Base-by-base conservation (phyloP, 805 yeast species). In the Limtongozyma cylindracea region DNA sequence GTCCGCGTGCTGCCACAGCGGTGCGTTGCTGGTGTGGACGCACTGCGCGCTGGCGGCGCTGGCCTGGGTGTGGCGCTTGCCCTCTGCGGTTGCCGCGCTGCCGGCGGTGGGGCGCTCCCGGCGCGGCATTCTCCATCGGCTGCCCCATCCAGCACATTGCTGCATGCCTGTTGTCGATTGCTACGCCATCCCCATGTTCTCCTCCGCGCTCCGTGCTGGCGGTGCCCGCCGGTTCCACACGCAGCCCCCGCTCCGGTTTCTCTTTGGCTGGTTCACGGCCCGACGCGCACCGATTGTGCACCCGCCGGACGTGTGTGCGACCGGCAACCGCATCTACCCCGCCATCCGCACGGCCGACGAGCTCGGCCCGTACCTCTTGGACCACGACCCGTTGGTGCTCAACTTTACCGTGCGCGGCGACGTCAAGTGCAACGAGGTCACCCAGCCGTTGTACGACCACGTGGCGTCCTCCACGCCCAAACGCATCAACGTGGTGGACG, bases 351-450 rank as follows among this genome's bases (percentile, higher is more conserved):
- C n/a, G n/a, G 56, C 59, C 11, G 43, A 49, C 23, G 91, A 77
- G 31, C 41, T 77, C 20, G 63, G 67, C 23, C 55, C 58, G 17
- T 32, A 58, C 14, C 31, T 66, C 17, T 36, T 65, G 15, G 46
- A 56, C 24, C 56, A 61, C 25, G 54, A 57, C 19, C 88, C 91
- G 2, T 42, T 73, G 25, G 39, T 76, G 20, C 49, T 74, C 33
- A 70, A 76, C 39, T 77, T 77, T 43, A 72, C 80, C 1, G 48
- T 60, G 19, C 46, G 41, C n/a, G 77, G 77, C 7, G 77, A 71
- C 31, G 48, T 56, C 3, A 47, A 56, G 12, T 63, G 71, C 27
- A 64, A 70, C 36, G 53, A 54, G 27, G 52, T 71, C 17, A 70
- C 84, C 2, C 61, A 62, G 11, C 56, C 66, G 2, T 44, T 77